phyloP scores from a whole-genome alignment of 768 basidiomycete species.

The Boletus tylopilopsis region DNA sequence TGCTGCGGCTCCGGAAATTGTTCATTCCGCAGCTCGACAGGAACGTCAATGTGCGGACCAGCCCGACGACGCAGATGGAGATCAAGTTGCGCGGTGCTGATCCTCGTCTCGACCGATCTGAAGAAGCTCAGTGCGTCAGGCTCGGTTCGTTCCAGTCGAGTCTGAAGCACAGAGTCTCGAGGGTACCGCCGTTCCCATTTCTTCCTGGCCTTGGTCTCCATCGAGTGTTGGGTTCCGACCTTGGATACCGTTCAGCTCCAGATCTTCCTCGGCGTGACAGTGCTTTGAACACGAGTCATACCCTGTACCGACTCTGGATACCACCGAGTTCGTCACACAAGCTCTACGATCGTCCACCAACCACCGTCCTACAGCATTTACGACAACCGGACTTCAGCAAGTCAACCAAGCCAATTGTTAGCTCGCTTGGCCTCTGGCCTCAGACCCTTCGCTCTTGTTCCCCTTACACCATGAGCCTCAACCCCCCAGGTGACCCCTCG shows the following conservation, averaged over 20 bases:
- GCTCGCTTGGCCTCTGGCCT: too few relatives aligned
- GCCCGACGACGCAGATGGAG: conserved; percentile 1
- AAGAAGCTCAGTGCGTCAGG: conserved; percentile 4
- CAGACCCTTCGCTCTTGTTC: neutral
- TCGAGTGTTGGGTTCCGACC: too few relatives aligned
- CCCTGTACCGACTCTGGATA: neutral
- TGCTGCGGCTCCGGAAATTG: neutral
- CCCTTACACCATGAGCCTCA: neutral
- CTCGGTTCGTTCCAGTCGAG: neutral
- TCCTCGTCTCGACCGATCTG: too few relatives aligned
- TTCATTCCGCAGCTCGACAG: conserved; percentile 7
- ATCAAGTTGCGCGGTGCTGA: conserved; percentile 8
- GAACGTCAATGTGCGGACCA: neutral
- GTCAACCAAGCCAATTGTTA: neutral
- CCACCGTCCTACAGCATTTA: neutral
- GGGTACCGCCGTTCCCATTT: too few relatives aligned
- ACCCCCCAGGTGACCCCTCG: too few relatives aligned
- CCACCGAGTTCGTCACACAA: neutral
- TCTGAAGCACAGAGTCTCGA: too few relatives aligned
- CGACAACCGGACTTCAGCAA: neutral
- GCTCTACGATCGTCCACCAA: neutral
- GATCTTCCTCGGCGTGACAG: too few relatives aligned
- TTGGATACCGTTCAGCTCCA: too few relatives aligned
- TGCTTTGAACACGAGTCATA: neutral
- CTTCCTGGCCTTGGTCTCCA: too few relatives aligned